Base-by-base conservation (phyloP, 2,329 filamentous ascomycete genomes). In the Hymenoscyphus occultus region DNA sequence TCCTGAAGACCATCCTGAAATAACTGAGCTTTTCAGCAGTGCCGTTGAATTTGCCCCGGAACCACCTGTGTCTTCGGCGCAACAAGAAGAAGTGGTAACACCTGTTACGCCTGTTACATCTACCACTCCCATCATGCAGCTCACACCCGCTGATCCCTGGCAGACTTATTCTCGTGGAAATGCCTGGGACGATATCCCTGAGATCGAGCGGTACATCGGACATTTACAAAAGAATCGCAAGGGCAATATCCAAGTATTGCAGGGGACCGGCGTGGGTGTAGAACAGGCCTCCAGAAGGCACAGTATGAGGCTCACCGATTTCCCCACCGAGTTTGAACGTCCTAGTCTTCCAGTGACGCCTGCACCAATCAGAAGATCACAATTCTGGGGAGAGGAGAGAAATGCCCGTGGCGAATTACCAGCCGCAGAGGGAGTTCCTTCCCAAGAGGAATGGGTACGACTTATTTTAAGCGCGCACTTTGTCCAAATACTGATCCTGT, bases 401-500 rank as follows among this genome's bases (percentile, higher is more conserved):
- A 80, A 86, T 66, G 80, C 80, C 45, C 78, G 80, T 68, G 83
- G 82, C 68, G 81, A 83, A 73, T 81, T 97, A 71, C 92, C 92
- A 67, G 81, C 82, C 69, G 93, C 93, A 60, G 86, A 91, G 76
- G 93, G 92, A 61, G 93, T 97, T 69, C 93, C 93, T 68, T 83
- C 86, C 77, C 93, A 97, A 83, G 84, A 86, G 76, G 92, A 97
- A 78, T 97, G 94, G 94, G 93, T 97, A 92, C 90, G 92, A 92
- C 83, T 83, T 76, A 66, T 71, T 77, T 79, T 76, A 75, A 78
- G 72, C 75, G 77, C 70, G 71, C 80, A 73, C 75, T 80, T 73
- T 68, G 72, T 73, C 73, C 74, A 67, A 58, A 45, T 68, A 64
- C 62, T 70, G 62, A 67, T 65, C 61, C 60, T 67, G 6, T 76